Percentiles rank a stretch among this genome's conserved stretches.
Evolutionary conservation across 23 red algal species (phyloP).

Genomic region (Cyanidioschyzon merolae): DNA sequence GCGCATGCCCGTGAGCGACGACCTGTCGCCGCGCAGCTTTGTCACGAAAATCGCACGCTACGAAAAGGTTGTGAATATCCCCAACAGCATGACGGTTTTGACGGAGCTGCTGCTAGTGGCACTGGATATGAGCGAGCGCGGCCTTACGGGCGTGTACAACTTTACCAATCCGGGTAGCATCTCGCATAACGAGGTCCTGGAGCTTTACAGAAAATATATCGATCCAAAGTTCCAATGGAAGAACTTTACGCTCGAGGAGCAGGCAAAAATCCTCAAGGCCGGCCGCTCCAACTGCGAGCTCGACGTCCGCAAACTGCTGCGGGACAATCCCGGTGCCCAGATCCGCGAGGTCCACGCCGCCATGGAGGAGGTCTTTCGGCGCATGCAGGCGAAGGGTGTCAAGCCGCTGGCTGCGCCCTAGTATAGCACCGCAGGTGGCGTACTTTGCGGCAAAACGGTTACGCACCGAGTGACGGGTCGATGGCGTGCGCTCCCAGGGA

Average conservation of each 20-base stretch:
- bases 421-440: not conserved
- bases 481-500: too few species aligned
- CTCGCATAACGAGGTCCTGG: conserved; percentile 20
- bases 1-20: conserved; percentile 19
- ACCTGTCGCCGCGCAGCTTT: conserved; percentile 14
- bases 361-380: conserved; percentile 17
- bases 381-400: not conserved
- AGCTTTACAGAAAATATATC: conserved; percentile 19
- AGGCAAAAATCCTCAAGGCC: conserved; percentile 27
- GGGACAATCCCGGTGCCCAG: conserved; percentile 10
- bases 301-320: conserved; percentile 11
- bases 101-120: conserved; percentile 15
- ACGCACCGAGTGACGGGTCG: too few species aligned
- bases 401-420: not conserved
- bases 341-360: conserved; percentile 13
- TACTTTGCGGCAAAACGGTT: not conserved
- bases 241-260: conserved; percentile 24
- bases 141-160: conserved; percentile 13
- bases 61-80: conserved; percentile 8
- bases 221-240: conserved; percentile 20
- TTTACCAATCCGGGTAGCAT: conserved; percentile 17
- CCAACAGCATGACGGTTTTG: conserved; percentile 15
- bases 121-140: conserved; percentile 3
- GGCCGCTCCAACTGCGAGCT: conserved; percentile 25
- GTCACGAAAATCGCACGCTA: not conserved